Percentiles rank a stretch among this genome's conserved stretches.
Conservation (phyloP, 805 yeast species). For the Pichia gijzeniarum region DNA sequence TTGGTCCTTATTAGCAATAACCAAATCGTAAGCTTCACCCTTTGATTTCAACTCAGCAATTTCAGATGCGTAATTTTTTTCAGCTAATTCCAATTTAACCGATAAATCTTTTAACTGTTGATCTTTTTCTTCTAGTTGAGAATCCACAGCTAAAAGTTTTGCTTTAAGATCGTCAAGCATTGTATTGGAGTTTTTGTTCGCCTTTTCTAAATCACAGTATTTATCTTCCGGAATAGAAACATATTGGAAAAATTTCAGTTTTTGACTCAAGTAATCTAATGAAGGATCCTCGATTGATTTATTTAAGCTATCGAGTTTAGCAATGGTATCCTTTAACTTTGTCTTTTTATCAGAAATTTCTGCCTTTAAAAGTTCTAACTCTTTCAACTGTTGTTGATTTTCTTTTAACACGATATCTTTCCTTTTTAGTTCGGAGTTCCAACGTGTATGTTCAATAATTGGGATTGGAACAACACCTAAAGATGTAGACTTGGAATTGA, state of each 20-base stretch:
- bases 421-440: constrained; percentile 8
- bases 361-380: constrained; percentile 8
- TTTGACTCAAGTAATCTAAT: background rate
- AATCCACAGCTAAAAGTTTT: background rate
- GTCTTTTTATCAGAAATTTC: constrained; percentile 8
- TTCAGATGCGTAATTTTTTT: background rate
- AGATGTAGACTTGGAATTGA: constrained; percentile 16
- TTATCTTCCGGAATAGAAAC: background rate
- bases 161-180: background rate
- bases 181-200: background rate
- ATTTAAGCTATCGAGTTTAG: background rate
- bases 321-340: background rate
- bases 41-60: background rate
- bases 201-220: background rate
- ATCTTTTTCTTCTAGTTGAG: background rate
- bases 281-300: background rate
- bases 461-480: constrained; percentile 19
- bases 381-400: constrained; percentile 6
- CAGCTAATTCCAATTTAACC: background rate
- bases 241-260: background rate
- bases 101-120: background rate
- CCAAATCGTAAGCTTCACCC: background rate
- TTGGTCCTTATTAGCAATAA: background rate
- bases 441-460: constrained; percentile 13
- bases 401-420: constrained; percentile 6